Base-by-base conservation (phyloP, 495 filamentous ascomycete species). In the Durotheca rogersii region DNA sequence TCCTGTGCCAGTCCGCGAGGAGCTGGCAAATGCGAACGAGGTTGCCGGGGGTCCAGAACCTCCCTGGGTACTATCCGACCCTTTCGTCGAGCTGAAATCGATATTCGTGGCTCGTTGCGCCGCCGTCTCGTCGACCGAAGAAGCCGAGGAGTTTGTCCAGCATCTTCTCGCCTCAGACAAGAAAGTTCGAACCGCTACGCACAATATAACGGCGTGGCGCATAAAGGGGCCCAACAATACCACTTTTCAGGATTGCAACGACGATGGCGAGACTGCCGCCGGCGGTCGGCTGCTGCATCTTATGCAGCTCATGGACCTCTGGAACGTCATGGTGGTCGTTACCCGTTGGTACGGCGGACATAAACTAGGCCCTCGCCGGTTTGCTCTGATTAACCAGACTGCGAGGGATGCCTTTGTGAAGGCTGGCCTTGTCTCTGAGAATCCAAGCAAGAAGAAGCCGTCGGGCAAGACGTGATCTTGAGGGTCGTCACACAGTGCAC, bases 211-310 rank as follows among this genome's bases (percentile, higher is more conserved):
- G 16, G 81, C 81, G 7, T 83, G 80, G 71, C 72, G 81, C 41
- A 80, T 83, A 29, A 74, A 72, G n/a, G 64, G 68, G 0, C 64
- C 70, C 0, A 76, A 76, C 52, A 60, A 60, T 25, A 79, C 84
- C 14, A 76, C 75, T 27, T 87, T 82, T 47, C 89, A 96, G 65
- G 93, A 98, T 69, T 95, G 85, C 62, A 85, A 98, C 58, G 93
- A 97, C 64, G 93, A 98, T 63, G 93, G 93, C 7, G 93, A 98
- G 74, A 88, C 85, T n/a, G 93, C 93, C 16, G 93, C 93, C 3
- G 93, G 93, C 1, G 82, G 85, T 0, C 79, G 93, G 18, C 60
- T 97, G 59, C 72, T 95, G 31, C 88, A 94, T 72, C 70, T 98
- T 36, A 83, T 98, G 83, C 88, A 95, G 74, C 64, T 92, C 57